These are phyloP conservation scores for Taphrina betulina DNA, from an alignment of 1,139 yeast genomes.

Conservation along the genomic window DNA sequence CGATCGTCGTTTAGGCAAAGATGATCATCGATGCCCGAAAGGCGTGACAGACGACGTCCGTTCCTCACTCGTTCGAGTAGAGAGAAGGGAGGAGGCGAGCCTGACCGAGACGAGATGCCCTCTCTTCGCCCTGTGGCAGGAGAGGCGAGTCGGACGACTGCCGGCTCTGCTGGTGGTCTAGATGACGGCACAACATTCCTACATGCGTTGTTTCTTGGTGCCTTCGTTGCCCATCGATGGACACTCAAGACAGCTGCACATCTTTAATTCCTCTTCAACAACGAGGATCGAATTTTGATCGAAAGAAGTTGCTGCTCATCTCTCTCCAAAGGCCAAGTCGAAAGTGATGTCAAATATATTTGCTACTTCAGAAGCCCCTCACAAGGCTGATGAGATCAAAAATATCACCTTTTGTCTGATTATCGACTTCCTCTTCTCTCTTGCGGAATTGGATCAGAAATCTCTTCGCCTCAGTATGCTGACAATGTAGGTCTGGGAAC, in stretches of 20 bases:
- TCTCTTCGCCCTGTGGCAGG: not conserved
- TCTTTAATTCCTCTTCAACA: too few relatives aligned
- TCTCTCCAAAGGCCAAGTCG: conserved; percentile 12
- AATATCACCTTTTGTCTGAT: conserved; percentile 49
- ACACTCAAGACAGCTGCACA: too few relatives aligned
- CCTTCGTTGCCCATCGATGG: conserved; percentile 15
- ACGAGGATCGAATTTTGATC: too few relatives aligned
- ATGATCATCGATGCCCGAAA: not conserved
- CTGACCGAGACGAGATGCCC: conserved; percentile 30
- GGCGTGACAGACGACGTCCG: conserved; percentile 31
- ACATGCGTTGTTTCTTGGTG: not conserved
- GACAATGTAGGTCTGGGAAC: conserved; percentile 81
- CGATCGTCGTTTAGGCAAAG: conserved; percentile 6
- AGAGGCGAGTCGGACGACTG: not conserved
- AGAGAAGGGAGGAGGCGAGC: conserved; percentile 34
- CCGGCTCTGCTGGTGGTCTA: conserved; percentile 4
- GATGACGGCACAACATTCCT: not conserved
- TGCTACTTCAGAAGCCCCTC: conserved; percentile 96
- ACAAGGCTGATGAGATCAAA: conserved; percentile 82
- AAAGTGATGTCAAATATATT: conserved; percentile 54
- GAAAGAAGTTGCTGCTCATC: too few relatives aligned
- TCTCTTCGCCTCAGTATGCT: not conserved
- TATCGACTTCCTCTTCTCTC: conserved; percentile 19
- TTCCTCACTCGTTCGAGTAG: conserved; percentile 17
- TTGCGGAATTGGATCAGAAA: not conserved